phyloP scores from a whole-genome alignment of 495 filamentous ascomycete genomes.

The Cryomyces antarcticus region DNA sequence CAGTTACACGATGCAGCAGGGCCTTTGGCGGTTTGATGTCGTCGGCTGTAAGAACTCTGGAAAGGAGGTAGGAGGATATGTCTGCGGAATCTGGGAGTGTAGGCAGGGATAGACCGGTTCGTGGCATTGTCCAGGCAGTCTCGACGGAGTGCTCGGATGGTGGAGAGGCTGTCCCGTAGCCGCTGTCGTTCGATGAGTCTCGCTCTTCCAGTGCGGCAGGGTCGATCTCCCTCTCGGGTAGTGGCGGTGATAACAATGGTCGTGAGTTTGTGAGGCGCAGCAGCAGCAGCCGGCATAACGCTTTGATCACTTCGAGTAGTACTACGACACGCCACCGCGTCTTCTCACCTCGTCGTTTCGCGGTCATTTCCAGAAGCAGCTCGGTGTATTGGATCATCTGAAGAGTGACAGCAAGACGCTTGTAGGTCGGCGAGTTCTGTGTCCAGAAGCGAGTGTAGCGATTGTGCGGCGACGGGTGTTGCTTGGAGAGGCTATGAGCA shows the following conservation, averaged over 20 bases:
- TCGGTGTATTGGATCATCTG: conserved; percentile 89
- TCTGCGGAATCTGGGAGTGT: conserved; percentile 57
- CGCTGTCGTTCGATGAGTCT: conserved; percentile 22
- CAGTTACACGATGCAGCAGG: conserved; percentile 57
- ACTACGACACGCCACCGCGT: conserved; percentile 80
- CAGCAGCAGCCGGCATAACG: conserved; percentile 62
- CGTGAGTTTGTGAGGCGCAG: conserved; percentile 66
- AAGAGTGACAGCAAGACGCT: conserved; percentile 53
- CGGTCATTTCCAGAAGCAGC: conserved; percentile 66
- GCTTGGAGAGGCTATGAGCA: conserved; percentile 22
- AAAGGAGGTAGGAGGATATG: conserved; percentile 67
- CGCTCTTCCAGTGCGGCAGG: conserved; percentile 38
- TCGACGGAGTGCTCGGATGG: conserved; percentile 25
- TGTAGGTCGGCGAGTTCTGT: conserved; percentile 50
- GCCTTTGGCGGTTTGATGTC: conserved; percentile 81
- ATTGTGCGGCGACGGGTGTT: conserved; percentile 50
- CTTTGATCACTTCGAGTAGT: conserved; percentile 69
- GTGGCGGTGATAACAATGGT: conserved; percentile 62
- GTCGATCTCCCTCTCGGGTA: conserved; percentile 68
- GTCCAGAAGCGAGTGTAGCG: conserved; percentile 88
- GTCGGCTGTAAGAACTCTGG: conserved; percentile 83
- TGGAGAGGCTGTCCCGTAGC: conserved; percentile 1
- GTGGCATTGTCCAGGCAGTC: conserved; percentile 71
- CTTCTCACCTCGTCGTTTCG: conserved; percentile 67
- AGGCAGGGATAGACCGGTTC: conserved; percentile 70